Conservation (phyloP, 108 stramenopile genomes). For the Nannochloropsis oceanica region DNA sequence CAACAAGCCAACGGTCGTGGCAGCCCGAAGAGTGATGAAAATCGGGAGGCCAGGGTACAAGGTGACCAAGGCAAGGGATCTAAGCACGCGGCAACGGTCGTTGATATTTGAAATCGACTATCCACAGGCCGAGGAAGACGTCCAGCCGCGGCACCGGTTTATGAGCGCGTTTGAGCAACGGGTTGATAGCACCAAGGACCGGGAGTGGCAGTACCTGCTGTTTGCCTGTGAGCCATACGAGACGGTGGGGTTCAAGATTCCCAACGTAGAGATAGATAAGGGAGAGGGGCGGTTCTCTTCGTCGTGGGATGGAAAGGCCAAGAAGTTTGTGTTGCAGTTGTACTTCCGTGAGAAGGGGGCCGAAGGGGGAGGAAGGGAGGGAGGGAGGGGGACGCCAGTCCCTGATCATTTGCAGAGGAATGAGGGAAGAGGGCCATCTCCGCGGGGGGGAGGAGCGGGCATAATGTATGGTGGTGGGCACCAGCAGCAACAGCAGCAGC, state of each 20-base stretch:
- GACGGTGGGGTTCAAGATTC: slow-evolving; percentile 97
- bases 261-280: slow-evolving; percentile 82
- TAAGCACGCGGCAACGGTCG: slow-evolving; percentile 66
- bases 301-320: slow-evolving; percentile 75
- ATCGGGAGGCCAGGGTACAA: slow-evolving; percentile 98
- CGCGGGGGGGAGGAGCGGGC: no score
- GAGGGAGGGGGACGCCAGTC: background rate
- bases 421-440: background rate
- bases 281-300: slow-evolving; percentile 77
- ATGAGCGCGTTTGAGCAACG: slow-evolving; percentile 98
- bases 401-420: background rate
- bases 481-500: background rate
- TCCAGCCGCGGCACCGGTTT: slow-evolving; percentile 96
- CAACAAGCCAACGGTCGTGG: slow-evolving; percentile 28
- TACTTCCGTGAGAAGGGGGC: background rate
- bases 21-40: slow-evolving; percentile 45
- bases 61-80: slow-evolving; percentile 80
- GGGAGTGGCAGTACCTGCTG: slow-evolving; percentile 72
- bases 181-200: slow-evolving; percentile 76
- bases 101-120: slow-evolving; percentile 86
- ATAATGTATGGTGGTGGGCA: no score
- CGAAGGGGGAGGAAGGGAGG: background rate
- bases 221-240: slow-evolving; percentile 98
- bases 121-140: slow-evolving; percentile 71
- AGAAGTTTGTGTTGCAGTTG: slow-evolving; percentile 63